phyloP scores from a whole-genome alignment of 1,139 yeast genomes.

The Hemisphaericaspora xylofermentans region DNA sequence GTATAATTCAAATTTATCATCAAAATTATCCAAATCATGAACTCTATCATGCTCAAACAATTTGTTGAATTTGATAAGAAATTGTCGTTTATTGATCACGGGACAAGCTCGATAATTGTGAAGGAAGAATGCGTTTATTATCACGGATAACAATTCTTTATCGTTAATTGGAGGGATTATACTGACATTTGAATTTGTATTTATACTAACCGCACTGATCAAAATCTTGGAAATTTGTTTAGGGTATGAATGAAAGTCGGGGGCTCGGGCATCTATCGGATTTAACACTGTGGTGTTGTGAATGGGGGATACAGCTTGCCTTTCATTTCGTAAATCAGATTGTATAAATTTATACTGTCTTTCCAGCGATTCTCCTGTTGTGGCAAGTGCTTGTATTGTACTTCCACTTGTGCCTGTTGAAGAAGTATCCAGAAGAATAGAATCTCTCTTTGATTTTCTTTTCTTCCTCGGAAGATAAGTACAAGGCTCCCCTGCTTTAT shows the following conservation, averaged over 20 bases:
- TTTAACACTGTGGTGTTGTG: slow-evolving; percentile 10
- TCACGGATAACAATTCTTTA: slow-evolving; percentile 12
- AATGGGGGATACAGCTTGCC: background rate
- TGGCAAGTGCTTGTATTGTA: background rate
- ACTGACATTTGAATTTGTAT: slow-evolving; percentile 17
- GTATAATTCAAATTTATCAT: slow-evolving; percentile 38
- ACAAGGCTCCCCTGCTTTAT: slow-evolving; percentile 36
- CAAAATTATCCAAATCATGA: slow-evolving; percentile 14
- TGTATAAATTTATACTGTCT: background rate
- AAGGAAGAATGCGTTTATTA: slow-evolving; percentile 36
- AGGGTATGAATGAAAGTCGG: slow-evolving; percentile 17
- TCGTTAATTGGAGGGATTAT: slow-evolving; percentile 18
- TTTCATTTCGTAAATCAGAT: background rate
- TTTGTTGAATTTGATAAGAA: slow-evolving; percentile 26
- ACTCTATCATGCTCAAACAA: slow-evolving; percentile 6
- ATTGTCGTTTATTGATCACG: slow-evolving; percentile 37
- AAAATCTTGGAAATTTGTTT: slow-evolving; percentile 16
- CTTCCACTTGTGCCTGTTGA: background rate
- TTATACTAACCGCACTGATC: slow-evolving; percentile 17
- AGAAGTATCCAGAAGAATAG: background rate
- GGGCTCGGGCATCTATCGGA: slow-evolving; percentile 16
- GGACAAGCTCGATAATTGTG: slow-evolving; percentile 46
- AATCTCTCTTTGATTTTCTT: slow-evolving; percentile 13
- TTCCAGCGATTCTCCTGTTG: slow-evolving; percentile 1
- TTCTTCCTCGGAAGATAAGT: slow-evolving; percentile 43